phyloP scores from a whole-genome alignment of 148 eudicot genomes.

The Amaranthus cruentus region DNA sequence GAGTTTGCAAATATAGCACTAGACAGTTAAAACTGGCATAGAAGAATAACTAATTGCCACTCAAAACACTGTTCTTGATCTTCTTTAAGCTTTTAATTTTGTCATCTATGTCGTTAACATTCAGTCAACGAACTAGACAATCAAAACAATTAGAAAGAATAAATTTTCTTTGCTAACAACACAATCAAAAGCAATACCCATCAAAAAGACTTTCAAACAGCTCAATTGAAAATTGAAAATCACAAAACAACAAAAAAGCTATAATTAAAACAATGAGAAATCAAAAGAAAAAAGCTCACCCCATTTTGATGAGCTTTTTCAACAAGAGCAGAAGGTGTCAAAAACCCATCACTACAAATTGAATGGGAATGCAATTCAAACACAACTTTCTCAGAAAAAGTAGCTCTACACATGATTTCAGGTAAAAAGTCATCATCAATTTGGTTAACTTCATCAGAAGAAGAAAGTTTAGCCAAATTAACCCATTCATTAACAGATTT shows the following conservation, averaged over 20 bases:
- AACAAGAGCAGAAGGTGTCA: slow-evolving; percentile 86
- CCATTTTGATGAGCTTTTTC: slow-evolving; percentile 89
- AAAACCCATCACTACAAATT: slow-evolving; percentile 84
- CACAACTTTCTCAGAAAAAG: slow-evolving; percentile 51
- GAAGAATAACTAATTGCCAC: too few relatives aligned
- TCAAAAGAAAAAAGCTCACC: slow-evolving; percentile 36
- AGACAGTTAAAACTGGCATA: too few relatives aligned
- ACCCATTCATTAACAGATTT: slow-evolving; percentile 66
- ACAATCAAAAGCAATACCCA: not conserved
- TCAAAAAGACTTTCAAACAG: not conserved
- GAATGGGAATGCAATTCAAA: slow-evolving; percentile 90
- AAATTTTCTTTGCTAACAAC: not conserved
- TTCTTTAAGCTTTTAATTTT: too few relatives aligned
- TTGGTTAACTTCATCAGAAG: slow-evolving; percentile 12
- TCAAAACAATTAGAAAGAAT: not conserved
- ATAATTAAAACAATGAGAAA: not conserved
- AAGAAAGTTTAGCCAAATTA: slow-evolving; percentile 20
- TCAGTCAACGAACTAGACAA: not conserved
- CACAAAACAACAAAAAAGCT: not conserved
- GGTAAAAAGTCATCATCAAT: slow-evolving; percentile 56
- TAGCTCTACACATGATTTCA: slow-evolving; percentile 26
- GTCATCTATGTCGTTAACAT: too few relatives aligned
- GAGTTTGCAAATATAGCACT: too few relatives aligned
- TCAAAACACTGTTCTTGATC: too few relatives aligned
- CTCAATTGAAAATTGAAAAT: not conserved